Percentiles rank a stretch among this genome's conserved stretches.
These are phyloP conservation scores for Leccinellum rugosiceps DNA, from an alignment of 768 basidiomycete genomes.

Conservation along the genomic window DNA sequence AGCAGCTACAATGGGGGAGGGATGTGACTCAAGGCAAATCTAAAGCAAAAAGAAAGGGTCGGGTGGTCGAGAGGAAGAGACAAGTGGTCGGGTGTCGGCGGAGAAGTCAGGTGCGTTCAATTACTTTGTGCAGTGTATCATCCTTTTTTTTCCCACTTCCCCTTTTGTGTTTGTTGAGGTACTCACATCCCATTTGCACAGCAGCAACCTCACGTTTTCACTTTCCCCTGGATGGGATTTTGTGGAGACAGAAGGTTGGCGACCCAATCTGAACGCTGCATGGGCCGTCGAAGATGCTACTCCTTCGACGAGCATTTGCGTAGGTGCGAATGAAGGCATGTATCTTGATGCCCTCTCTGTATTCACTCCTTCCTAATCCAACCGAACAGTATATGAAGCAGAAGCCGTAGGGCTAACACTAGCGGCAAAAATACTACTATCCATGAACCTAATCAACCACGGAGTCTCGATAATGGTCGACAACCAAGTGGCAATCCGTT, in stretches of 20 bases:
- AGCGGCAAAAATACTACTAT: neutral
- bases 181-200: conserved; percentile 24
- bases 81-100: conserved; percentile 11
- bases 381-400: too few relatives aligned
- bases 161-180: neutral
- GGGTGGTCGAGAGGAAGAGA: conserved; percentile 14
- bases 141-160: neutral
- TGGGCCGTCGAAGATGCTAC: conserved; percentile 43
- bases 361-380: too few relatives aligned
- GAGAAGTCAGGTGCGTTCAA: conserved; percentile 18
- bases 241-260: conserved; percentile 75
- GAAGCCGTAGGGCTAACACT: too few relatives aligned
- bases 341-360: neutral
- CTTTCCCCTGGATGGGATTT: conserved; percentile 72
- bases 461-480: neutral
- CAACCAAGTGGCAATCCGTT: neutral
- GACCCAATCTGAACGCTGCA: conserved; percentile 53
- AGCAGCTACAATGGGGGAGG: neutral
- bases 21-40: conserved; percentile 11
- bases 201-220: conserved; percentile 78
- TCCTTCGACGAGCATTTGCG: conserved; percentile 3
- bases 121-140: too few relatives aligned
- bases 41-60: conserved; percentile 5
- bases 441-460: neutral
- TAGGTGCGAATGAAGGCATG: conserved; percentile 27